Base-by-base conservation (phyloP, 129 eudicot genomes). In the Flaveria linearis region DNA sequence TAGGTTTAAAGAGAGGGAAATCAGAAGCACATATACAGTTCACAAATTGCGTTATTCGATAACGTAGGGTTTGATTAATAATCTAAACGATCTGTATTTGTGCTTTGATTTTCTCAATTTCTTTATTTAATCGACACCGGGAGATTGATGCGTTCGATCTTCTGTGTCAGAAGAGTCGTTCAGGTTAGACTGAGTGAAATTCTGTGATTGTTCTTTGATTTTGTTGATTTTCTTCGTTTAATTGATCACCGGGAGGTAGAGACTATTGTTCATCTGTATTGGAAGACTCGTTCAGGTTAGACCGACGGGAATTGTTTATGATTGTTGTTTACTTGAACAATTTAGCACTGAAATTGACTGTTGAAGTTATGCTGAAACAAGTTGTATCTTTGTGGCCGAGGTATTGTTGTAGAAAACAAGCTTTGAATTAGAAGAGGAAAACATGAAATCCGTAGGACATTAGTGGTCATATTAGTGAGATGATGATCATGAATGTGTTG, bases 41-140 rank as follows among this genome's bases (percentile, higher is more conserved):
- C 26, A 42, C 61, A 78, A 71, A 28, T 71, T 36, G 13, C 9
- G n/a, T 39, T 60, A 36, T 69, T 47, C 62, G n/a, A 45, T 56
- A 60, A 60, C 46, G 71, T 70, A 47, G 14, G 51, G 42, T 60
- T 78, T 33, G 42, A 78, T 71, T 70, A 20, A 60, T 78, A 64
- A 16, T 33, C 61, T 60, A 15, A 58, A 47, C 64, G 63, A 78
- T 58, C 76, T 46, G 76, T 30, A 78, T 58, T 30, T 47, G 30
- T 30, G 33, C 45, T 49, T 30, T 7, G 26, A 25, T 33, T 62
- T 18, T 36, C 63, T 50, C 5, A 70, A 13, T 58, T 20, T 61
- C 23, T 71, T 10, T 4, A 70, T 70, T 45, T 10, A 10, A 45
- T 45, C 50, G 60, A 11, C 41, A 57, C 68, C 39, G 41, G 41